Conservation (phyloP, 257 asterid genomes). For the Perilla frutescens region DNA sequence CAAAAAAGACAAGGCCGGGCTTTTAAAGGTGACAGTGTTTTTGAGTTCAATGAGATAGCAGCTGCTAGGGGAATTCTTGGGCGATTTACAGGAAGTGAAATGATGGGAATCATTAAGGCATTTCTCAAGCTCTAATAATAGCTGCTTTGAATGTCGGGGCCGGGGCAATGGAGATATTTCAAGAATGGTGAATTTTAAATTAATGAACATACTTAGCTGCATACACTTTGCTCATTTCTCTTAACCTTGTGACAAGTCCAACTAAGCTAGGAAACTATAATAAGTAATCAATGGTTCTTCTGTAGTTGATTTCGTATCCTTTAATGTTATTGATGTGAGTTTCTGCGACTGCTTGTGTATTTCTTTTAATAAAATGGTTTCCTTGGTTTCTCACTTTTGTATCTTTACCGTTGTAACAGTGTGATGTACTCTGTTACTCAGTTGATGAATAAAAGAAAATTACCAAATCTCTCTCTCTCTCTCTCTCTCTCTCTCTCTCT, state of each 20-base stretch:
- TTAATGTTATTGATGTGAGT: no score
- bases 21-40: conserved; percentile 68
- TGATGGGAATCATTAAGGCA: conserved; percentile 87
- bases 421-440: no score
- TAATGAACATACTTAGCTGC: background rate
- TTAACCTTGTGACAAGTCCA: background rate
- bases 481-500: no score
- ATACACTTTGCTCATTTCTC: background rate
- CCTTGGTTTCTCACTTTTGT: no score
- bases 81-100: conserved; percentile 83
- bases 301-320: background rate
- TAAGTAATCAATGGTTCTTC: background rate
- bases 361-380: background rate
- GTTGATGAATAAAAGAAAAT: no score
- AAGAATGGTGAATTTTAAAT: background rate
- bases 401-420: no score
- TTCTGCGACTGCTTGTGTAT: background rate
- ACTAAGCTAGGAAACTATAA: conserved; percentile 4
- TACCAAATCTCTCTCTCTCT: no score
- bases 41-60: conserved; percentile 72
- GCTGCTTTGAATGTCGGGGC: background rate
- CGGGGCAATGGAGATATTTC: background rate
- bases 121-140: conserved; percentile 53
- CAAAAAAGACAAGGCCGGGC: conserved; percentile 41
- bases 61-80: conserved; percentile 91